Evolutionary conservation across 2,329 filamentous ascomycete species (phyloP).

Genomic region (Dactylellina sp.): DNA sequence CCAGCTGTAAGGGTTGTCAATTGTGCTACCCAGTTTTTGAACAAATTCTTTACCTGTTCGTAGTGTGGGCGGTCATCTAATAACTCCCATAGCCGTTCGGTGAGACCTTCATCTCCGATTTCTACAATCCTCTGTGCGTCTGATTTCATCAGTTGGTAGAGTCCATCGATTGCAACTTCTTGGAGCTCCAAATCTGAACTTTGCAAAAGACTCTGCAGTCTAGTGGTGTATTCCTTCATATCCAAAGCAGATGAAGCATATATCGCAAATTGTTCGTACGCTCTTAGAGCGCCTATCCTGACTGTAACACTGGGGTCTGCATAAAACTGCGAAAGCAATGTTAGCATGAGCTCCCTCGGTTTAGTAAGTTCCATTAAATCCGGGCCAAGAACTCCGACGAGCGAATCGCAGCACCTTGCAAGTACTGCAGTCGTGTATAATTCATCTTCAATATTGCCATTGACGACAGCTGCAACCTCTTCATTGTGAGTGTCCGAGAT

Average conservation of each 20-base stretch:
- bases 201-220: constrained; percentile 81
- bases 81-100: constrained; percentile 91
- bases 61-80: constrained; percentile 82
- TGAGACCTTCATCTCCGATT: constrained; percentile 80
- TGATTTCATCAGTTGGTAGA: constrained; percentile 95
- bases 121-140: constrained; percentile 84
- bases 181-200: constrained; percentile 77
- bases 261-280: constrained; percentile 88
- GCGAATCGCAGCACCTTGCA: constrained; percentile 88
- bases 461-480: constrained; percentile 80
- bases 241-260: constrained; percentile 91
- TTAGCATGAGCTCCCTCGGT: constrained; percentile 90
- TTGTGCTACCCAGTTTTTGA: constrained; percentile 93
- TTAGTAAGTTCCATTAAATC: constrained; percentile 93
- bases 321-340: constrained; percentile 83
- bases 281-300: constrained; percentile 80
- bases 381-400: constrained; percentile 94
- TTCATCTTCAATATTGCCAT: constrained; percentile 90
- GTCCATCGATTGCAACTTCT: constrained; percentile 83
- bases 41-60: constrained; percentile 83
- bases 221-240: constrained; percentile 83
- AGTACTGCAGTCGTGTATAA: constrained; percentile 84
- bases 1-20: constrained; percentile 83
- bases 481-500: constrained; percentile 90
- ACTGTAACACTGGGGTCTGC: constrained; percentile 78